phyloP scores from a whole-genome alignment of 164 flowering plant genomes.

The Platanus orientalis region DNA sequence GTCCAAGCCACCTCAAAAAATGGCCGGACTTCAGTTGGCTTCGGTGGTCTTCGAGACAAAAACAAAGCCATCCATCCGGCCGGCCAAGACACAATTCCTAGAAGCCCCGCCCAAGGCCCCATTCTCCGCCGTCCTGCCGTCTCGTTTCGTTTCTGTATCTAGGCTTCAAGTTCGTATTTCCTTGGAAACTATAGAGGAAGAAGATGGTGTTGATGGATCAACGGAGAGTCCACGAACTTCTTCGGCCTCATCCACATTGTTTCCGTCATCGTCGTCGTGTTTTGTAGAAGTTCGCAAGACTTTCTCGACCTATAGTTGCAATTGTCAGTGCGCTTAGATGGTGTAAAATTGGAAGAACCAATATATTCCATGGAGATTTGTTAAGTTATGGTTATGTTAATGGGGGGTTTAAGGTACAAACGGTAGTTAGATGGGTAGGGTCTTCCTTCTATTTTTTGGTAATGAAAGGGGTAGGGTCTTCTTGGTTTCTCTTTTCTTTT shows the following conservation, averaged over 20 bases:
- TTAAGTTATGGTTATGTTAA: too few species aligned
- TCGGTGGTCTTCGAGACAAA: not conserved
- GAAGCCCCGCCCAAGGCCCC: not conserved
- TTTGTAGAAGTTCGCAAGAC: too few species aligned
- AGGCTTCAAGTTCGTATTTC: not conserved
- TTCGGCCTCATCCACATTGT: not conserved
- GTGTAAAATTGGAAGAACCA: too few species aligned
- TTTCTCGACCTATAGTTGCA: too few species aligned
- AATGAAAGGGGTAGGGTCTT: too few species aligned
- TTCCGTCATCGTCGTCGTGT: too few species aligned
- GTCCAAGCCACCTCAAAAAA: not conserved
- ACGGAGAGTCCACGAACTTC: not conserved
- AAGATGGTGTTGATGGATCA: not conserved
- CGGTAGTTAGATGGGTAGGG: too few species aligned
- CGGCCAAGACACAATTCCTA: not conserved
- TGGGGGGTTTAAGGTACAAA: too few species aligned
- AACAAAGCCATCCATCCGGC: not conserved
- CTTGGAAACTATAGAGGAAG: not conserved
- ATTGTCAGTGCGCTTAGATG: too few species aligned
- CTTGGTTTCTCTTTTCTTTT: too few species aligned
- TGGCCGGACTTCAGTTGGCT: not conserved
- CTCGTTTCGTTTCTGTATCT: not conserved
- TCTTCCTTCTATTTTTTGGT: too few species aligned
- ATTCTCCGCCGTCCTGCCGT: not conserved
- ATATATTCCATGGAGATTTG: too few species aligned